Percentiles rank a stretch among this genome's conserved stretches.
Conservation (phyloP, 306 rosid genomes). For the Herpetospermum pedunculosum region DNA sequence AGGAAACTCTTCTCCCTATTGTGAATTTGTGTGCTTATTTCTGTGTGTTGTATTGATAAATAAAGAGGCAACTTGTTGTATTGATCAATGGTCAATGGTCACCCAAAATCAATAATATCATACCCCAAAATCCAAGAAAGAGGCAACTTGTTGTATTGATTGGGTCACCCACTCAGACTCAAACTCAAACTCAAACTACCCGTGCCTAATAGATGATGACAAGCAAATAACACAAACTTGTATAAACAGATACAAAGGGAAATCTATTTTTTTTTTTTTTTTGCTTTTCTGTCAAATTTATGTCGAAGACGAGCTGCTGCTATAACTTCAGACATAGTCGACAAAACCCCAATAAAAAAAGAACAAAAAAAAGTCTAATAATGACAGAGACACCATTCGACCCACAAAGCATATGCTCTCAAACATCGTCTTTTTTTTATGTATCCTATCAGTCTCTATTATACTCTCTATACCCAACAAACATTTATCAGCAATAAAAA, state of each 20-base stretch:
- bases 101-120: too few species aligned
- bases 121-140: too few species aligned
- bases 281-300: neutral
- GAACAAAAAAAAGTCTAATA: neutral
- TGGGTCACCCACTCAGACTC: too few species aligned
- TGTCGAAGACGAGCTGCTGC: neutral
- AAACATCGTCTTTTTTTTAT: neutral
- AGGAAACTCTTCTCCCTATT: too few species aligned
- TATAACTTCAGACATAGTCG: neutral
- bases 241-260: constrained; percentile 7
- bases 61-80: too few species aligned
- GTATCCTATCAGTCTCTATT: neutral
- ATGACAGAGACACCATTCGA: neutral
- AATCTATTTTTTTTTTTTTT: neutral
- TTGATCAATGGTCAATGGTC: too few species aligned
- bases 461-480: constrained; percentile 8
- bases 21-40: too few species aligned
- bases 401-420: neutral
- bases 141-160: too few species aligned
- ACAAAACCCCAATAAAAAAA: neutral
- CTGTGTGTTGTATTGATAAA: too few species aligned
- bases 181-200: too few species aligned
- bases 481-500: neutral
- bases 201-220: neutral
- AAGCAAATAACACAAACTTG: constrained; percentile 4